Conservation (phyloP, 352 stramenopile genomes). For the Phytophthora sp. region DNA sequence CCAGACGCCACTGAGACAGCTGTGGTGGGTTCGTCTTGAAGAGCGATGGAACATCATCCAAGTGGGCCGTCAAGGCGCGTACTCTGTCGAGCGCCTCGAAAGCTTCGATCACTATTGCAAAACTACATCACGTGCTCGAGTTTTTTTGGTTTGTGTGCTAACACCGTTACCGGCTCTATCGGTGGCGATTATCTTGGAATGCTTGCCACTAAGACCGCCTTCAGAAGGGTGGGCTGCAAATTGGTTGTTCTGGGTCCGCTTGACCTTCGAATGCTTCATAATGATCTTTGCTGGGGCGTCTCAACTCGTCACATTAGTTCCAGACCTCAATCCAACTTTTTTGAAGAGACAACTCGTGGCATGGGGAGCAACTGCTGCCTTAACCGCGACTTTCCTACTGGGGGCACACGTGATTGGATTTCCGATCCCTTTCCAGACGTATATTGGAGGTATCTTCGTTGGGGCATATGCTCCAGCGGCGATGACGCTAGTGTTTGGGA, state of each 20-base stretch:
- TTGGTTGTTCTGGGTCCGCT: constrained; percentile 29
- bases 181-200: constrained; percentile 12
- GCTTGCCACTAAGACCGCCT: constrained; percentile 10
- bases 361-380: too few species aligned
- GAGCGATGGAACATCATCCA: constrained; percentile 15
- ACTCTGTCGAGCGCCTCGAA: constrained; percentile 19
- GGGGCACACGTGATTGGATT: too few species aligned
- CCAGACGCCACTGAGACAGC: too few species aligned
- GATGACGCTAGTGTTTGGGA: too few species aligned
- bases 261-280: not conserved
- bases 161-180: constrained; percentile 16
- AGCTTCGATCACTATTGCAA: constrained; percentile 29
- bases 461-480: too few species aligned
- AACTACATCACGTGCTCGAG: constrained; percentile 15
- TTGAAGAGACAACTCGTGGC: too few species aligned
- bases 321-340: constrained; percentile 20
- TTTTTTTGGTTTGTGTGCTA: constrained; percentile 18
- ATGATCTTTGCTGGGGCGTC: constrained; percentile 5
- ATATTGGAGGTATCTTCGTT: too few species aligned
- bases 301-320: constrained; percentile 7
- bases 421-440: too few species aligned
- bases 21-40: constrained; percentile 1
- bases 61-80: constrained; percentile 23
- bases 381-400: too few species aligned
- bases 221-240: constrained; percentile 20